Evolutionary conservation across 805 yeast genomes (phyloP), one percentile per base, ranked within the genome.

Genomic region (Yarrowia porcina): DNA sequence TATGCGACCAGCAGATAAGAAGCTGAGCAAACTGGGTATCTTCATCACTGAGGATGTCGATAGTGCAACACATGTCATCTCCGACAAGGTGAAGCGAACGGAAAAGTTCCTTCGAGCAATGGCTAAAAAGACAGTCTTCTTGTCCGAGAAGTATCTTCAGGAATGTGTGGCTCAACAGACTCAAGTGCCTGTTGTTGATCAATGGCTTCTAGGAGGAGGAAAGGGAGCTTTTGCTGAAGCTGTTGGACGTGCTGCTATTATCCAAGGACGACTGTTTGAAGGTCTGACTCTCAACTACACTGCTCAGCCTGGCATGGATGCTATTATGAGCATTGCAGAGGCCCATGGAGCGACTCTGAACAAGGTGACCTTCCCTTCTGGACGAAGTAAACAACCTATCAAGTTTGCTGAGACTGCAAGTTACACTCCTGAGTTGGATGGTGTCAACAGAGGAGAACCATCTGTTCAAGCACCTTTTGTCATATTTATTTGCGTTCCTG

Each of bases 1-100:
- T 1, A 49, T 35, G 39, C 21, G 41, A 23, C 12, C 49, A 64
- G 5, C 61, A 44, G 10, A 63, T 65, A 56, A 25, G 30, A 67
- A 65, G 20, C 65, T 71, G 36, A 70, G 74, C 17, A 73, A 73
- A n/a, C 69, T 84, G 11, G 96, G 96, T 0, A 81, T 92, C 30
- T 74, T 74, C 25, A 74, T 88, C 7, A 72, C 74, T 7, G 70
- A 72, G 13, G 75, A 74, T 7, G 70, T 76, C 0, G 67, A 70
- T 11, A 74, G 78, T 13, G 82, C 80, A 3, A 77, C 77, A 9
- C 73, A 77, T 17, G 65, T 81, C 7, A 82, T 92, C 11, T 92
- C 97, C 0, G 97, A 97, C 0, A 84, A 84, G 65, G 79, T 88
- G n/a, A 71, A 88, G 68, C 78, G 97, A 67, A 93, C 98, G 0